Evolutionary conservation across 1,284 basidiomycete genomes (phyloP).

Genomic region (Ganoderma boninense): DNA sequence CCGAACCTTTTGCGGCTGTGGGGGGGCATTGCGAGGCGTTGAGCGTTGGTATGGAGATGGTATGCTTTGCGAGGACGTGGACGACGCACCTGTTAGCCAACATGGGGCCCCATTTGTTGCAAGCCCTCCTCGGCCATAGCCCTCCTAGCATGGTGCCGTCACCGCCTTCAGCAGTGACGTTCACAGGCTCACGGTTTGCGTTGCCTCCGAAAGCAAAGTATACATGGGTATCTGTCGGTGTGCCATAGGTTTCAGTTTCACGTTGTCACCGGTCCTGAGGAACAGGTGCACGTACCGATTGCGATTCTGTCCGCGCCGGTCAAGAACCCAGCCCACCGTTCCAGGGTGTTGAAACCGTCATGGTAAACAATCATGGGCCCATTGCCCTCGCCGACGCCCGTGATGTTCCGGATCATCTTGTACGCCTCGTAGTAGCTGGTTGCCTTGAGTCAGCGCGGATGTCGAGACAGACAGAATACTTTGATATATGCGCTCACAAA

Average conservation of each 20-base stretch:
- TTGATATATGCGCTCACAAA: slow-evolving; percentile 44
- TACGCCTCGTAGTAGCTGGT: slow-evolving; percentile 64
- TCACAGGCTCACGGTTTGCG: slow-evolving; percentile 46
- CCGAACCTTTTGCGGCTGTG: slow-evolving; percentile 55
- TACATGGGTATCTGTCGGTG: slow-evolving; percentile 55
- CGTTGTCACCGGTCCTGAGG: background rate
- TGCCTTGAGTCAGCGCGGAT: slow-evolving; percentile 34
- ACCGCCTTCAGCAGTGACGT: slow-evolving; percentile 41
- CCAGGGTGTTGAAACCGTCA: slow-evolving; percentile 51
- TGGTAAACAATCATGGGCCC: slow-evolving; percentile 64
- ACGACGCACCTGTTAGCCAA: background rate
- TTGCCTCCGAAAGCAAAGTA: slow-evolving; percentile 51
- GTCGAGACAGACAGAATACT: background rate
- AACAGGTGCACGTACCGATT: slow-evolving; percentile 48
- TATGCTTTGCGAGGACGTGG: background rate
- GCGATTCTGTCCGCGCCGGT: slow-evolving; percentile 61
- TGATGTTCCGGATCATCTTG: slow-evolving; percentile 62
- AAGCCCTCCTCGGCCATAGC: slow-evolving; percentile 46
- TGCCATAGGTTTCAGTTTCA: slow-evolving; percentile 7
- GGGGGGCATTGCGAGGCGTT: slow-evolving; percentile 27
- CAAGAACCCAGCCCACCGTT: slow-evolving; percentile 58
- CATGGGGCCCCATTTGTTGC: slow-evolving; percentile 55
- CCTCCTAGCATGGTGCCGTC: slow-evolving; percentile 41
- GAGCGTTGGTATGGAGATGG: background rate
- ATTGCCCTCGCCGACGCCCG: slow-evolving; percentile 61